Percentiles rank a stretch among this genome's conserved stretches.
Conservation (phyloP, 805 yeast genomes). For the Yarrowia keelungensis region DNA sequence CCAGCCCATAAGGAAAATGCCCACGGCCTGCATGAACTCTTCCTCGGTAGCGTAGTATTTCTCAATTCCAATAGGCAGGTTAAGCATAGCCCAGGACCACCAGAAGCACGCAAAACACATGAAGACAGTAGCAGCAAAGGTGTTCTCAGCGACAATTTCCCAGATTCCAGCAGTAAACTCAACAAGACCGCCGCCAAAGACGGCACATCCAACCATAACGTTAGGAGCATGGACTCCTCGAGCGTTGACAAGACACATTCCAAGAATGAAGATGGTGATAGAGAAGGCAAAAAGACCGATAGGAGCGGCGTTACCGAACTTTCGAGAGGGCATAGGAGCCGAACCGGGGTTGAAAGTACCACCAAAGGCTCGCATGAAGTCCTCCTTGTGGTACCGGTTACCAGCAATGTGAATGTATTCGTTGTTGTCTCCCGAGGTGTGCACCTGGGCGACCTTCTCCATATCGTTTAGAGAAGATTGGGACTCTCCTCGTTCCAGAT, state of each 20-base stretch:
- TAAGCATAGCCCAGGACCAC: constrained; percentile 67
- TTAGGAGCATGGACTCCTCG: constrained; percentile 62
- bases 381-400: constrained; percentile 65
- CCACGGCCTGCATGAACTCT: constrained; percentile 56
- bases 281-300: constrained; percentile 66
- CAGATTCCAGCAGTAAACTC: constrained; percentile 70
- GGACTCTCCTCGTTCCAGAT: constrained; percentile 30
- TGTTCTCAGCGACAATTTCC: constrained; percentile 68
- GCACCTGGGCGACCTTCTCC: constrained; percentile 44
- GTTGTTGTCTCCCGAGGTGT: constrained; percentile 57
- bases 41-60: constrained; percentile 52
- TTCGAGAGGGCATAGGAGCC: constrained; percentile 52
- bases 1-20: constrained; percentile 69
- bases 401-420: constrained; percentile 71
- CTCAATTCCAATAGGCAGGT: constrained; percentile 59
- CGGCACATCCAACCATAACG: constrained; percentile 64
- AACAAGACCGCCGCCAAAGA: constrained; percentile 66
- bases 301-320: constrained; percentile 70
- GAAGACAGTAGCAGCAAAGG: constrained; percentile 65
- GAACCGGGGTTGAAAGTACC: constrained; percentile 38
- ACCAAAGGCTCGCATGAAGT: constrained; percentile 64
- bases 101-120: constrained; percentile 62
- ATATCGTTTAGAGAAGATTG: constrained; percentile 24
- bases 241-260: constrained; percentile 60
- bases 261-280: constrained; percentile 63